Percentiles rank a stretch among this genome's conserved stretches.
phyloP scores from a whole-genome alignment of 2,329 filamentous ascomycete genomes.

The Ophiosphaerella narmari region DNA sequence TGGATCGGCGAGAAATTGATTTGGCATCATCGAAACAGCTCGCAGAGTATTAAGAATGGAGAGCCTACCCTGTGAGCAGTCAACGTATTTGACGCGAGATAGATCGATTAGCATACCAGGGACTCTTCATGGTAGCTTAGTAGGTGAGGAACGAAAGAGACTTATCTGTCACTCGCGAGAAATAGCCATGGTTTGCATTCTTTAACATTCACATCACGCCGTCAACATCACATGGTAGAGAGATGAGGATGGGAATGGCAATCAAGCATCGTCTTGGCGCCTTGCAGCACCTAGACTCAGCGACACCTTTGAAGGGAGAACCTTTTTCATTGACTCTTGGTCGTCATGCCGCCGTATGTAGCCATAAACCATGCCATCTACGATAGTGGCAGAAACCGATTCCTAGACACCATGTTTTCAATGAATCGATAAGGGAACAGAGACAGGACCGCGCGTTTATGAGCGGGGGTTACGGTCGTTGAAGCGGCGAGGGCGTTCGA shows the following conservation, averaged over 20 bases:
- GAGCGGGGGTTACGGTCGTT: slow-evolving; percentile 61
- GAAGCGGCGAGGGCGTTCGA: slow-evolving; percentile 83
- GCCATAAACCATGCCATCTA: slow-evolving; percentile 74
- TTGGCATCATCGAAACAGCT: no score
- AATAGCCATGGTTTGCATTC: neutral
- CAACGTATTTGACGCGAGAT: no score
- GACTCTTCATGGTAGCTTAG: neutral
- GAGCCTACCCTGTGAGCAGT: no score
- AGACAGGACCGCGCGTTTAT: slow-evolving; percentile 56
- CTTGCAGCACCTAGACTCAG: slow-evolving; percentile 66
- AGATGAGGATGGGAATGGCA: slow-evolving; percentile 62
- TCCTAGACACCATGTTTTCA: slow-evolving; percentile 74
- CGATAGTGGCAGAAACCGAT: slow-evolving; percentile 89
- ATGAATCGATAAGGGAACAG: slow-evolving; percentile 36
- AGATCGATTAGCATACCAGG: no score
- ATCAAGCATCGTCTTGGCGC: slow-evolving; percentile 79
- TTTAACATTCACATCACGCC: neutral
- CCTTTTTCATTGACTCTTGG: slow-evolving; percentile 61
- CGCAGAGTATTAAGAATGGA: no score
- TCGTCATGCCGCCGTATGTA: slow-evolving; percentile 71
- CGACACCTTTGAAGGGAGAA: slow-evolving; percentile 76
- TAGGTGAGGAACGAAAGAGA: neutral
- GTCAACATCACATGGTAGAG: slow-evolving; percentile 14
- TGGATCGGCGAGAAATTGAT: no score
- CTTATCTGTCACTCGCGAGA: neutral